phyloP scores from a whole-genome alignment of 1,139 yeast genomes.

The Suhomyces maxii region DNA sequence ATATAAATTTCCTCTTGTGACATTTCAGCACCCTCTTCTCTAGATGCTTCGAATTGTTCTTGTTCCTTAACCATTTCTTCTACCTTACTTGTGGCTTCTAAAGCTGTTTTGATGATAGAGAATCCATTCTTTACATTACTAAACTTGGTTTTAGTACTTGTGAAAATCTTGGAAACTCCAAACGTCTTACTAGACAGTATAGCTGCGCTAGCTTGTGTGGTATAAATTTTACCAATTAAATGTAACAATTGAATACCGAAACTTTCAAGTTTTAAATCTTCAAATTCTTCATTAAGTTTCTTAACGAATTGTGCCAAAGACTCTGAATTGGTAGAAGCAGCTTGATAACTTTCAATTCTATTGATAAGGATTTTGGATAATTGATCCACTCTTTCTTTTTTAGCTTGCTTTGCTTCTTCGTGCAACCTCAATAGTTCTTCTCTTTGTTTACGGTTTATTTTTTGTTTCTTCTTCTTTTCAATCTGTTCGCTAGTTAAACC shows the following conservation, averaged over 20 bases:
- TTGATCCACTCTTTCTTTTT: conserved; percentile 54
- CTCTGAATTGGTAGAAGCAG: conserved; percentile 27
- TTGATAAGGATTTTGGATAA: conserved; percentile 48
- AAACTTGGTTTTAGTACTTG: conserved; percentile 45
- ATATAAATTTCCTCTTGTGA: conserved; percentile 48
- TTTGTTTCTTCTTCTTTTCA: conserved; percentile 34
- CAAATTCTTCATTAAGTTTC: conserved; percentile 58
- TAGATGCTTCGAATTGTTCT: conserved; percentile 44
- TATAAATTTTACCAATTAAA: conserved; percentile 65
- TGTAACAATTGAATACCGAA: conserved; percentile 50
- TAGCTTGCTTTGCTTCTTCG: conserved; percentile 56
- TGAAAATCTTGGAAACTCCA: conserved; percentile 53
- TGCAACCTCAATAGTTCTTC: conserved; percentile 55
- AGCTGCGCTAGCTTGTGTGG: conserved; percentile 53
- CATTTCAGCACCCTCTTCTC: conserved; percentile 31
- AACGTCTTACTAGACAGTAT: conserved; percentile 40
- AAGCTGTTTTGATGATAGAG: conserved; percentile 40
- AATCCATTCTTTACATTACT: conserved; percentile 41
- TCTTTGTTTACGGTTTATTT: conserved; percentile 50
- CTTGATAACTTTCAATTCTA: conserved; percentile 41
- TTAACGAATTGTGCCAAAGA: conserved; percentile 37
- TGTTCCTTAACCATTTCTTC: conserved; percentile 49
- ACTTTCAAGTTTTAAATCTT: conserved; percentile 51
- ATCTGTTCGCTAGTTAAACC: conserved; percentile 14
- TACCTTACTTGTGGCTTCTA: conserved; percentile 44